Base-by-base conservation (phyloP, 441 rosid species). In the Populus tomentosa region DNA sequence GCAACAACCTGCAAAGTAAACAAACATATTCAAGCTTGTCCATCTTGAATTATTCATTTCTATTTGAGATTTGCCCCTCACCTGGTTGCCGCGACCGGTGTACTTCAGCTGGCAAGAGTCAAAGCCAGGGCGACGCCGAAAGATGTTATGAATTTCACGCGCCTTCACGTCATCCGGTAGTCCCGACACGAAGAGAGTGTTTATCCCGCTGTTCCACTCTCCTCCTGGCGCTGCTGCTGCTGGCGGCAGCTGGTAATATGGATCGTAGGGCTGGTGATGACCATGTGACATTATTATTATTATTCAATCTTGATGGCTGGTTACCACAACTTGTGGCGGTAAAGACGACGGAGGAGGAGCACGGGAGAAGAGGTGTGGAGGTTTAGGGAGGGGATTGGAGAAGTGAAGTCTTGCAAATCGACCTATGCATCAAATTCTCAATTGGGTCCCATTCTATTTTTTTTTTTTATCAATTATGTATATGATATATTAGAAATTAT, bases 11-110 rank as follows among this genome's bases (percentile, higher is more conserved):
- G 88, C 68, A 74, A 74, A 70, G 9, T 68, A 50, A 71, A 18
- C 33, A 72, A 72, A 77, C 2, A 40, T 10, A 16, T 24, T 73
- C 68, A 56, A 69, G 20, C 38, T 59, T 7, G 61, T 16, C 21
- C 61, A 53, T 53, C 61, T 53, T 53, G n/a, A 53, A 53, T 18
- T 53, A 16, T 53, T 50, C 56, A 50, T 50, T 14, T 50, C 18
- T 50, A 50, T 46, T 50, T 50, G 56, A 50, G 18, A 50, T 50
- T 0, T 0, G 6, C 0, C 7, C 69, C 69, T 28, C 8, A 90
- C 97, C 95, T 92, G 97, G 81, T 92, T 89, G 76, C 97, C 95
- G 5, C 91, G 92, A 68, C 98, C 97, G 32, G 93, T 92, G 84
- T 94, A 94, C 85, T 94, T 92, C 77, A 94, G 94, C 89, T 94